Evolutionary conservation across 2,329 filamentous ascomycete species (phyloP), one percentile per base, ranked within the genome.

Genomic region (Akanthomyces lecanii): DNA sequence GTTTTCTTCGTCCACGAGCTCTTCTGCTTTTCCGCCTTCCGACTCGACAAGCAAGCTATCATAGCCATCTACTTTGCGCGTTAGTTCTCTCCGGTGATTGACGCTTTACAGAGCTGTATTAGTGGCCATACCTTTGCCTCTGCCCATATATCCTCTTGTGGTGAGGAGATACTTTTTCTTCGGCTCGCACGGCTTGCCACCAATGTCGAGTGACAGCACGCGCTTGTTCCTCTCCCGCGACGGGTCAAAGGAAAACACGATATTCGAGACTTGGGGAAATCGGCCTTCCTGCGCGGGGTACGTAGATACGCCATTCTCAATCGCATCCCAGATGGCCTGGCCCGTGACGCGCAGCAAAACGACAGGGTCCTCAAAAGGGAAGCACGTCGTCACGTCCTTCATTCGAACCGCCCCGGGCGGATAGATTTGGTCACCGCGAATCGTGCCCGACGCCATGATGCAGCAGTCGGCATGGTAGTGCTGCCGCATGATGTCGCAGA

Each of bases 311-410:
- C 89, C 86, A 68, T 97, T 97, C 73, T 97, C 92, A 2, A 97
- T 75, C 0, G 92, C 92, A n/a, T 86, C 88, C 69, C 88, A 80
- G 38, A 97, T 85, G 1, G 88, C 89, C 68, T 85, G 80, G 0
- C 93, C 93, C 0, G 79, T 86, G 5, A 92, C 81, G 40, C 83
- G 84, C 64, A 97, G 79, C 4, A 96, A 85, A 0, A 97, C 89
- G 1, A 93, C 89, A 0, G 92, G 92, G 66, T 97, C 92, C 71
- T 97, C 92, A 69, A 97, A 97, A 0, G 93, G 93, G 68, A 97
- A 97, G 71, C 91, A 96, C 57, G 90, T 90, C 63, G 92, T 85
- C n/a, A 96, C 85, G 69, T 96, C 91, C 70, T 91, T 91, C 64
- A 96, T 78, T 28, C 88, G 81, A 8, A 97, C 78, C 0, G 92